A percentile compares a stretch with the other conserved stretches of the same genome.
phyloP scores from a whole-genome alignment of 2,329 filamentous ascomycete species.

The Arthrobotrys conoides region DNA sequence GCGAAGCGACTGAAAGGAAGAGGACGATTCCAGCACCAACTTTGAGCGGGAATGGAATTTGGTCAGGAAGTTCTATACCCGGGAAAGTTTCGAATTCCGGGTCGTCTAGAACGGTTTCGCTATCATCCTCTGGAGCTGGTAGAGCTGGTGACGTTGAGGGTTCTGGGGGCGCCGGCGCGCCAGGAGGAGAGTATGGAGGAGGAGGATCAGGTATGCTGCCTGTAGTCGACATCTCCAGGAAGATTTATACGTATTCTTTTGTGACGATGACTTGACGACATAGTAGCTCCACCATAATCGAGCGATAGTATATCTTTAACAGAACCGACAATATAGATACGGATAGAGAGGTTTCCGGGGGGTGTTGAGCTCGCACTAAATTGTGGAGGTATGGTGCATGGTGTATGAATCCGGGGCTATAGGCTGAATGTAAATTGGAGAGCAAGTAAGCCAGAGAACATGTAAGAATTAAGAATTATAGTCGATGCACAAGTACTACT shows the following conservation, averaged over 20 bases:
- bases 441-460: not conserved
- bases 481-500: not conserved
- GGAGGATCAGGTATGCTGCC: constrained; percentile 61
- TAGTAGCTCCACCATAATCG: constrained; percentile 57
- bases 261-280: constrained; percentile 42
- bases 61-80: constrained; percentile 45
- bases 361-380: not conserved
- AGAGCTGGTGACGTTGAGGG: constrained; percentile 16
- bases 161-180: constrained; percentile 40
- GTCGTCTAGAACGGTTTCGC: constrained; percentile 3
- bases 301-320: not conserved
- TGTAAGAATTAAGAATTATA: not conserved
- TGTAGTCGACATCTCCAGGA: constrained; percentile 59
- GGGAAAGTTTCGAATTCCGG: constrained; percentile 40
- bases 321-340: too few relatives aligned
- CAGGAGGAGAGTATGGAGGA: constrained; percentile 58
- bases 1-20: constrained; percentile 57
- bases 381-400: not conserved
- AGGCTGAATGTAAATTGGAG: not conserved
- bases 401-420: not conserved
- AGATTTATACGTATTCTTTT: constrained; percentile 51
- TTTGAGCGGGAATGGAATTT: constrained; percentile 57
- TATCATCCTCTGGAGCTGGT: constrained; percentile 24
- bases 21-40: constrained; percentile 55
- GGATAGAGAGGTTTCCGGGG: not conserved